Evolutionary conservation across 2,329 filamentous ascomycete species (phyloP), one percentile per base, ranked within the genome.

Genomic region (Thelonectria rubi): DNA sequence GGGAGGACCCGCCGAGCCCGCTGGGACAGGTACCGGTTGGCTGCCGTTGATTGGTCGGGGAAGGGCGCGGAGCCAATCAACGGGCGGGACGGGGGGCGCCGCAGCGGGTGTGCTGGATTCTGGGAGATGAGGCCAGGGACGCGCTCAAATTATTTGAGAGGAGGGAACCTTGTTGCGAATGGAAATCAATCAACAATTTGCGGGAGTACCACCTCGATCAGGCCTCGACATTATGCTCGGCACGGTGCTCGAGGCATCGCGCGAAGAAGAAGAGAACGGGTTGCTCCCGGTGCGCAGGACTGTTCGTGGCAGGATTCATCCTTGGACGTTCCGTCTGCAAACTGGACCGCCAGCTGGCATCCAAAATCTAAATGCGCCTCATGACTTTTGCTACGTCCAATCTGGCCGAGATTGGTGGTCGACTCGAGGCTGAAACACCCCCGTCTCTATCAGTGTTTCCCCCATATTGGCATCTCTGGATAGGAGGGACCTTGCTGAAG

Each of bases 51-150:
- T 73, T 73, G 71, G 71, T 43, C 45, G 50, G 17, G 17, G 51
- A 14, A 30, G 17, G 14, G 7, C 45, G 40, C 46, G 39, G 21
- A 60, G 47, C 69, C 69, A 71, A 71, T 71, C 63, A 71, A 65
- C 59, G 62, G 53, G 34, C 59, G 60, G 62, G 32, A 69, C 67
- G 62, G 57, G 69, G 67, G 67, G 58, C n/a, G 18, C 42, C 47
- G 47, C 49, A 60, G 64, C 55, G 61, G 60, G 51, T 51, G 58
- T 55, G 56, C 42, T 63, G 60, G 60, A 63, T 57, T 62, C 58
- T 66, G 68, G 68, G 68, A 70, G 68, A 70, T 70, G 69, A 67
- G 63, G 39, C 45, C 60, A 60, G 62, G 55, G 55, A 62, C 5
- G 58, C 43, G 53, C 59, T 50, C 50, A 53, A 52, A 60, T 59